Conservation (phyloP, 306 rosid genomes). For the Cicer judaicum region DNA sequence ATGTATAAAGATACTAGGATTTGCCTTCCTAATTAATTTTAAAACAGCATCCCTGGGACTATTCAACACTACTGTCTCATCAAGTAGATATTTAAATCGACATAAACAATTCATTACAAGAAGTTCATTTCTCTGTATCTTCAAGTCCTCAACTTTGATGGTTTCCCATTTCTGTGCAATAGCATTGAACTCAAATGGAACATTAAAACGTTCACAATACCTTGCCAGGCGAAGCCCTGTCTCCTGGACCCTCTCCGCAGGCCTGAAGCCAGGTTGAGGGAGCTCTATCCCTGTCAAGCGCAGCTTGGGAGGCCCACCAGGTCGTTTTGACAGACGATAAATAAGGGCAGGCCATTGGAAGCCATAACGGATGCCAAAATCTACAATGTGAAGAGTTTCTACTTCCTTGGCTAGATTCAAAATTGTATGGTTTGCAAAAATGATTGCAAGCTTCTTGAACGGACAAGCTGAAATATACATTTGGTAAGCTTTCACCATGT, state of each 20-base stretch:
- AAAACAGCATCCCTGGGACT: conserved; percentile 75
- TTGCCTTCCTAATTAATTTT: conserved; percentile 66
- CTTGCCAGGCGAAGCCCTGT: conserved; percentile 73
- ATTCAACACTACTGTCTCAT: conserved; percentile 67
- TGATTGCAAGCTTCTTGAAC: conserved; percentile 55
- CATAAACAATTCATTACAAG: conserved; percentile 57
- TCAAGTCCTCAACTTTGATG: conserved; percentile 59
- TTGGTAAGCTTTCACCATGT: conserved; percentile 63
- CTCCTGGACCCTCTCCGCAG: conserved; percentile 63
- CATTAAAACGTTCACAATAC: conserved; percentile 72
- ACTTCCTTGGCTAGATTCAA: conserved; percentile 51
- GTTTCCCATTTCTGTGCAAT: conserved; percentile 74
- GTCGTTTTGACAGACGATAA: conserved; percentile 56
- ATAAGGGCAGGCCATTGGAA: conserved; percentile 88
- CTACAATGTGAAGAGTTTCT: conserved; percentile 64
- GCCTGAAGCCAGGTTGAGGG: conserved; percentile 80
- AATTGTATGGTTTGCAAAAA: conserved; percentile 66
- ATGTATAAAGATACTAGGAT: conserved; percentile 70
- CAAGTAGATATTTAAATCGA: conserved; percentile 61
- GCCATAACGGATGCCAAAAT: conserved; percentile 83
- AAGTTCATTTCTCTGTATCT: conserved; percentile 56
- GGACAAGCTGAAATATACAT: conserved; percentile 54
- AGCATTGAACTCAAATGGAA: conserved; percentile 71
- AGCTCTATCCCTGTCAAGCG: conserved; percentile 81
- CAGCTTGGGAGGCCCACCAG: conserved; percentile 77